Percentiles rank a stretch among this genome's conserved stretches.
Conservation (phyloP, 2,329 filamentous ascomycete species). For the Immersiporthe knoxdaviesiana region DNA sequence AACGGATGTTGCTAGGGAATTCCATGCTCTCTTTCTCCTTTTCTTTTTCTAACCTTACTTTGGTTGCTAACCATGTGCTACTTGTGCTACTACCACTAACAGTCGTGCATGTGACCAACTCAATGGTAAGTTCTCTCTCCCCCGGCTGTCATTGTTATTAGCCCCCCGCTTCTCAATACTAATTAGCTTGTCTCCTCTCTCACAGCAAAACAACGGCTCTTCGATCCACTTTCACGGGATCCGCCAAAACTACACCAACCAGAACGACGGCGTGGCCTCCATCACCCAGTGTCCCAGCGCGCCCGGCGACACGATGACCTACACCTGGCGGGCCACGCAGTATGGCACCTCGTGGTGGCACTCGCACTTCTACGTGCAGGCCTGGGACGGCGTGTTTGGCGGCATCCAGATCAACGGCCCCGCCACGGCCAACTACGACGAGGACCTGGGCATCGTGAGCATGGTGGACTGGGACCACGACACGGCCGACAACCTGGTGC, state of each 20-base stretch:
- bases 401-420: constrained; percentile 51
- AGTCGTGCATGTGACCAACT: constrained; percentile 7
- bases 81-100: too few species aligned
- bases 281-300: constrained; percentile 46
- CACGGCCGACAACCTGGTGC: constrained; percentile 29
- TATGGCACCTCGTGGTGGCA: constrained; percentile 45
- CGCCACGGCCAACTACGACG: constrained; percentile 48
- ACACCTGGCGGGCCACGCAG: constrained; percentile 39
- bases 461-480: constrained; percentile 15
- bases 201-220: constrained; percentile 51
- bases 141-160: too few species aligned
- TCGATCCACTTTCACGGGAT: constrained; percentile 54
- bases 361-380: constrained; percentile 40
- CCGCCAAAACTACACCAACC: constrained; percentile 46
- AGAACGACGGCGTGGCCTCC: constrained; percentile 46
- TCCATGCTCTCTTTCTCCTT: too few species aligned
- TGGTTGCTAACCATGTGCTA: not conserved
- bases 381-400: constrained; percentile 49
- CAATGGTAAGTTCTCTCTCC: not conserved
- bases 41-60: not conserved
- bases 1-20: not conserved
- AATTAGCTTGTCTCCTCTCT: constrained; percentile 63
- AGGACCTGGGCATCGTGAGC: constrained; percentile 48
- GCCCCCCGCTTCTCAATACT: not conserved
- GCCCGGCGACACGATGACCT: constrained; percentile 53